These are phyloP conservation scores for Syzygium aromaticum DNA, from an alignment of 345 rosid genomes.

Conservation along the genomic window DNA sequence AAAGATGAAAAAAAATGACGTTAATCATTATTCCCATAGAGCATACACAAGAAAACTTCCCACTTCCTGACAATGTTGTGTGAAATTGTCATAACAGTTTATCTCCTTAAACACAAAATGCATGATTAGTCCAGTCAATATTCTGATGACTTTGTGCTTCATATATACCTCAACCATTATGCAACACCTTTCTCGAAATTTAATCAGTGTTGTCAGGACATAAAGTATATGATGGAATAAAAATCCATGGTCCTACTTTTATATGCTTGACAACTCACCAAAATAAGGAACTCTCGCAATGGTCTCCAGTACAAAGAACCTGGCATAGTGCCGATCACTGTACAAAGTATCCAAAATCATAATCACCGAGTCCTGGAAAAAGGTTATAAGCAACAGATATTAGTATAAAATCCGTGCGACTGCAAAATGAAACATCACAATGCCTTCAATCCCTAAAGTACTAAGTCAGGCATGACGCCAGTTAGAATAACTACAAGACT, in stretches of 20 bases:
- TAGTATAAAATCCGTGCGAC: background rate
- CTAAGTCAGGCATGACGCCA: background rate
- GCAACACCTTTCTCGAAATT: background rate
- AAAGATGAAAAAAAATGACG: background rate
- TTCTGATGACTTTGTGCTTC: background rate
- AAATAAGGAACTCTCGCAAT: conserved; percentile 98
- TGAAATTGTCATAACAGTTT: background rate
- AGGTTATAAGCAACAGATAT: background rate
- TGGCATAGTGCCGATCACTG: conserved; percentile 70
- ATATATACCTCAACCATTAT: background rate
- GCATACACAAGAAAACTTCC: background rate
- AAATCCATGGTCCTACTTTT: background rate
- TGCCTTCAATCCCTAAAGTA: background rate
- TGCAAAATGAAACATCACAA: background rate
- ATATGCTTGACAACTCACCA: conserved; percentile 36
- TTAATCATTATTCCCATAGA: background rate
- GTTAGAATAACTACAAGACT: background rate
- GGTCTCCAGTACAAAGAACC: conserved; percentile 93
- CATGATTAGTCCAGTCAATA: background rate
- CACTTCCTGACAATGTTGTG: background rate
- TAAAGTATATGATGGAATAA: background rate
- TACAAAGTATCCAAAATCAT: conserved; percentile 81
- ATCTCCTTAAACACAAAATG: background rate
- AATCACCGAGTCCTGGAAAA: conserved; percentile 71
- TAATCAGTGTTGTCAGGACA: background rate